Base-by-base conservation (phyloP, 1,284 basidiomycete species). In the Apiotrichum mycotoxinovorans region DNA sequence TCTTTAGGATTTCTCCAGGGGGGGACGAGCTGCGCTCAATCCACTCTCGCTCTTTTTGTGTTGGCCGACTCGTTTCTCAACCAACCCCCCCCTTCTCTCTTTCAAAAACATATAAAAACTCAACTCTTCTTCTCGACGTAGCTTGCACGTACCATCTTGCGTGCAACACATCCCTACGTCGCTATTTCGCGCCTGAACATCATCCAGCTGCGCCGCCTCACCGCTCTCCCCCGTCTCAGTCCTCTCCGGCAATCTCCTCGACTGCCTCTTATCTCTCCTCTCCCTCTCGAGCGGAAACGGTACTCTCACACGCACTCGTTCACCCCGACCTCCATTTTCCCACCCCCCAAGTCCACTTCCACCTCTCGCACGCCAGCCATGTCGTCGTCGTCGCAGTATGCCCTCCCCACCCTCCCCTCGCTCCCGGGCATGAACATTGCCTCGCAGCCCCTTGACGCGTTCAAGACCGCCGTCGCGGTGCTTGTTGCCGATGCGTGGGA, bases 401-500 rank as follows among this genome's bases (percentile, higher is more conserved):
- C 57, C 22, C 70, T 76, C n/a, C 76, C 70, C 15, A 42, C 60
- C 12, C 57, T 88, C 4, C 86, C 85, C 7, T 59, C 69, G 9
- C 79, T 90, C 17, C 74, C 82, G 17, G 87, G 84, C 26, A 85
- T 86, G 35, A 87, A 94, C 67, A 85, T 88, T 1, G 81, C 83
- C 2, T 81, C 83, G 48, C 85, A 83, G 63, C 81, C 88, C 7
- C 78, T 97, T 49, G 94, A 98, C 76, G 82, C 84, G 8, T 98
- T 95, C 82, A 83, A 88, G 54, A 84, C 85, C 26, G 86, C 90
- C 38, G 90, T 91, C 63, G 92, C 95, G 2, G 81, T 87, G 67
- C 81, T 84, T 56, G 78, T 97, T 47, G 83, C 86, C 10, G 83
- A 87, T 47, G 83, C 85, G 0, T 81, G 95, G 30, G 78, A 79